These are phyloP conservation scores for Venturia carpophila DNA, from an alignment of 2,329 filamentous ascomycete genomes.

Conservation along the genomic window DNA sequence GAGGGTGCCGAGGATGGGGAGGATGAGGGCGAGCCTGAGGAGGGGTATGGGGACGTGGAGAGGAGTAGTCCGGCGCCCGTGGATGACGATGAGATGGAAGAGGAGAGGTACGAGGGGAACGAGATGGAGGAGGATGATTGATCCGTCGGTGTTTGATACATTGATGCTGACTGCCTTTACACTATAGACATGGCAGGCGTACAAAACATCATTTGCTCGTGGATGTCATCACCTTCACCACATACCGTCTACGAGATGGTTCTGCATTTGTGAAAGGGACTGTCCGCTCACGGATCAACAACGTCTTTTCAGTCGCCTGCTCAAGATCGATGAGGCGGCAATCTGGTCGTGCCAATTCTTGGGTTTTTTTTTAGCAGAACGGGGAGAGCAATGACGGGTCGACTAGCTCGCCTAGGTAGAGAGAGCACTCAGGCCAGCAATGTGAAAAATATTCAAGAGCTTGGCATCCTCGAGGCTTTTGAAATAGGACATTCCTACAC, in stretches of 20 bases:
- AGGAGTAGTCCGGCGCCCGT: not conserved
- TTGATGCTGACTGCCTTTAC: not conserved
- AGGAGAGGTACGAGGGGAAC: constrained; percentile 2
- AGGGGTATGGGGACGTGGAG: not conserved
- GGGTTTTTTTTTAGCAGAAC: no score
- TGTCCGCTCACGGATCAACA: no score
- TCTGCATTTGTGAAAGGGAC: not conserved
- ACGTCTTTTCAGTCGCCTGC: no score
- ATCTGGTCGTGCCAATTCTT: no score
- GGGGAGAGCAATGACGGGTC: no score
- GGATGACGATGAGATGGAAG: constrained; percentile 1
- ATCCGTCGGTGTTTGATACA: not conserved
- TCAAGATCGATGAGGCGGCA: no score
- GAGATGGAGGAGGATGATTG: constrained; percentile 8
- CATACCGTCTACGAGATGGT: not conserved
- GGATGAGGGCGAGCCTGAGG: constrained; percentile 16
- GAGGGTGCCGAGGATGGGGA: constrained; percentile 22
- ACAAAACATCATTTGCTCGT: not conserved
- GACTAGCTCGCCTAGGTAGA: no score
- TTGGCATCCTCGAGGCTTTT: no score
- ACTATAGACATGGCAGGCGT: not conserved
- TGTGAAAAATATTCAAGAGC: no score
- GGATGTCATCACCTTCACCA: not conserved
- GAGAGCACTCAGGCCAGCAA: no score
- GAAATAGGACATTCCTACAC: no score